Base-by-base conservation (phyloP, 495 filamentous ascomycete genomes). In the Cenococcum geophilum region DNA sequence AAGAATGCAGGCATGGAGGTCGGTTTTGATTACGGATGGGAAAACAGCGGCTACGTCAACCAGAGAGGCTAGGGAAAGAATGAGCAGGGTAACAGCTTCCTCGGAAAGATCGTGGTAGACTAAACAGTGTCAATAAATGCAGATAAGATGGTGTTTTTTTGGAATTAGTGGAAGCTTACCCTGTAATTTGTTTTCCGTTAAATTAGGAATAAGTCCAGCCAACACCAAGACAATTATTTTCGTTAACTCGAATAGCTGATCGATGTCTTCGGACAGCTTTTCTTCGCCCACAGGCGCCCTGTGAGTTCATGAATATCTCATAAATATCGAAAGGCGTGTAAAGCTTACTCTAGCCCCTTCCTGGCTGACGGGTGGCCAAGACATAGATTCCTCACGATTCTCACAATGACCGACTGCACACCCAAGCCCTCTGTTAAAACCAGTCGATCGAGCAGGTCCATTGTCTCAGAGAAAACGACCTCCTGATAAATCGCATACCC, bases 401-500 rank as follows among this genome's bases (percentile, higher is more conserved):
- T 89, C 10, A 97, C 89, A 64, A 97, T 92, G 45, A 93, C 88
- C 1, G 83, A 82, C 70, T 97, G 95, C n/a, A 97, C 89, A 45
- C 89, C 85, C 12, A 91, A 80, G 3, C 84, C 86, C 69, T 97
- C 93, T 0, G 92, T 97, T 59, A 99, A 76, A 4, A 90, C 91
- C 18, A 99, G 80, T n/a, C 93, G 82, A 71, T 96, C 92, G 5
- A 99, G 80, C 50, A 93, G 82, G 64, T 99, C 93, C 85, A 96
- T 95, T 1, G 95, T 95, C 75, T 99, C 93, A 0, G 92, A 89
- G 72, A 99, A 99, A 55, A 99, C 89, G 42, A 88, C 88, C 55
- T 96, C 91, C 65, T 93, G 87, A 68, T 97, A 99, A 56, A 97
- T 93, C 6, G 93, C 92, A 71, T 95, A 90, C 9, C 93, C 93